Evolutionary conservation across 371 early-diverging fungal genomes (phyloP).

Genomic region (Mortierella sp.): DNA sequence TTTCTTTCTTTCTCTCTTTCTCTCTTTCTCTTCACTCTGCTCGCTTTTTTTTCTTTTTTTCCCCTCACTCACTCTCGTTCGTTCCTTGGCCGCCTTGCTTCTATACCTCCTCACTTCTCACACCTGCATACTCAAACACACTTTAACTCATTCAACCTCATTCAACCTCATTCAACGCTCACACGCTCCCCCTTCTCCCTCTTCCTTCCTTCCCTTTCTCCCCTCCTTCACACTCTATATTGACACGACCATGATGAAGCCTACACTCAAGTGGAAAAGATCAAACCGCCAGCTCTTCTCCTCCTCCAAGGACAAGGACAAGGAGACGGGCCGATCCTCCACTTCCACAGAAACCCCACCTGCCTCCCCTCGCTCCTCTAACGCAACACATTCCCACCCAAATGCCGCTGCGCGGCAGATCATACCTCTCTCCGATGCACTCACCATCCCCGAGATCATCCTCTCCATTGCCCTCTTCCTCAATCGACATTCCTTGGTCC

Average conservation of each 20-base stretch:
- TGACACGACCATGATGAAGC: constrained; percentile 2
- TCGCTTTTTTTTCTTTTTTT: background rate
- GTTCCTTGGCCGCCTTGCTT: background rate
- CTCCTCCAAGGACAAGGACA: constrained; percentile 5
- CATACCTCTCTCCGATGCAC: constrained; percentile 5
- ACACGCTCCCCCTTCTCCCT: background rate
- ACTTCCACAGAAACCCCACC: background rate
- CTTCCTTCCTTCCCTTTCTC: background rate
- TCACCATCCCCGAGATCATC: constrained; percentile 38
- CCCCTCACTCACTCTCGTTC: background rate
- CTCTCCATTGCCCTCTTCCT: constrained; percentile 32
- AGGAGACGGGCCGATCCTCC: background rate
- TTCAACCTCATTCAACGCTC: background rate
- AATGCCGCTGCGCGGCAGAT: background rate
- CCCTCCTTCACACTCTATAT: background rate
- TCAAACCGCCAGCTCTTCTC: constrained; percentile 25
- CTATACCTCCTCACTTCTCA: background rate
- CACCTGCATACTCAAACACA: background rate
- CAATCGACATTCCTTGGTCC: constrained; percentile 19
- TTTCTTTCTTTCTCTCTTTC: background rate
- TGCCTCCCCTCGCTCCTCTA: no score
- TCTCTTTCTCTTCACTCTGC: background rate
- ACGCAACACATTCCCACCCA: background rate
- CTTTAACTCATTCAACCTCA: background rate
- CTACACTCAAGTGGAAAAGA: constrained; percentile 28